Conservation (phyloP, 1,139 yeast genomes). For the Suhomyces bokatorum region DNA sequence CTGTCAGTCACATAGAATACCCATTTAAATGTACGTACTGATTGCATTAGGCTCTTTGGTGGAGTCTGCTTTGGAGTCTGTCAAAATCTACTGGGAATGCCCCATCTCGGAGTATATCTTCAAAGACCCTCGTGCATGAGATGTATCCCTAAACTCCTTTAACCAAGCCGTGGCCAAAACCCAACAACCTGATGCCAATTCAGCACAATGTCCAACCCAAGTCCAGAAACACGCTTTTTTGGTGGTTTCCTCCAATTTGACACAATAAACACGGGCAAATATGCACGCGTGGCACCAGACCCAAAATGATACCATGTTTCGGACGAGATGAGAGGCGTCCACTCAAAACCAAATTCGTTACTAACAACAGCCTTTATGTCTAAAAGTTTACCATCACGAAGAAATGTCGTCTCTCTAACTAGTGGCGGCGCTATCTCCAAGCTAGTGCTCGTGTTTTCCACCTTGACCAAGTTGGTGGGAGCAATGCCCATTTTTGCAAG, state of each 20-base stretch:
- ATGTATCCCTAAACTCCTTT: no score
- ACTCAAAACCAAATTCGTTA: neutral
- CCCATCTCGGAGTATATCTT: no score
- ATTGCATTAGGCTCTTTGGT: neutral
- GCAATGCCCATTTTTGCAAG: constrained; percentile 17
- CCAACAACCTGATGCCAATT: no score
- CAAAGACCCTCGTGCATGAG: no score
- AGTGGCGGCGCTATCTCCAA: constrained; percentile 23
- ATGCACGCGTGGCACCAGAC: neutral
- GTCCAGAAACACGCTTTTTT: no score
- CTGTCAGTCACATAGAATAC: neutral
- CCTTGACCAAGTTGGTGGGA: constrained; percentile 26
- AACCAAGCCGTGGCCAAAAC: no score
- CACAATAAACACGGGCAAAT: no score
- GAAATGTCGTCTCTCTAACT: constrained; percentile 27
- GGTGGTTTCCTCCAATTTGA: no score
- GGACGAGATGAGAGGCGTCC: neutral
- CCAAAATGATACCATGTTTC: neutral
- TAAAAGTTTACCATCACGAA: constrained; percentile 21
- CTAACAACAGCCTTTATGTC: constrained; percentile 21
- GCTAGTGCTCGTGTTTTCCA: constrained; percentile 23
- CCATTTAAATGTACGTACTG: neutral
- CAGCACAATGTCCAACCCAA: no score
- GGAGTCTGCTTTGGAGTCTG: neutral
- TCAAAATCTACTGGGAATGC: no score